phyloP scores from a whole-genome alignment of 2,329 filamentous ascomycete species.

The Claviceps sp. region DNA sequence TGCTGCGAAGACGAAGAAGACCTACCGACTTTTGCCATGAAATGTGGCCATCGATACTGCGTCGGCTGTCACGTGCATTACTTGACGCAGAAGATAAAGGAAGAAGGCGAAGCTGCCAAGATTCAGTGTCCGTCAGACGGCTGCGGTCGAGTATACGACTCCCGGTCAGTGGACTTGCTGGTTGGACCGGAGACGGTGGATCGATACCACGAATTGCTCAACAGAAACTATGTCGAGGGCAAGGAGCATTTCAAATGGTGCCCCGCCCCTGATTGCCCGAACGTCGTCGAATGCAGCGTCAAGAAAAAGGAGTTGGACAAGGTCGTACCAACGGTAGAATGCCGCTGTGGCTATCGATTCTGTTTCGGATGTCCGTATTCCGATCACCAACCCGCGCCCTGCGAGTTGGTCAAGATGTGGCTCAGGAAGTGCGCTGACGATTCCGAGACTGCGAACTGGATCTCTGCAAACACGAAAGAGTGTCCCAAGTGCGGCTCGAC shows the following conservation, averaged over 20 bases:
- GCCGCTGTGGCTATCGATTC: constrained; percentile 72
- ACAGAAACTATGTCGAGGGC: constrained; percentile 91
- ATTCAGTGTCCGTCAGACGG: constrained; percentile 86
- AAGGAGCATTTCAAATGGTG: constrained; percentile 96
- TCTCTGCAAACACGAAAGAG: constrained; percentile 96
- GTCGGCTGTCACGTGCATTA: constrained; percentile 88
- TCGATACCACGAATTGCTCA: constrained; percentile 75
- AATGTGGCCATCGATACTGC: constrained; percentile 88
- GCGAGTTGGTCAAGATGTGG: constrained; percentile 84
- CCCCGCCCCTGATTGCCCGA: constrained; percentile 91
- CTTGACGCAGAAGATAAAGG: constrained; percentile 79
- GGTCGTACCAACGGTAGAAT: constrained; percentile 82
- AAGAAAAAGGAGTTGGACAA: constrained; percentile 77
- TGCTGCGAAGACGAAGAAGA: constrained; percentile 80
- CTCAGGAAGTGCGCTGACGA: constrained; percentile 97
- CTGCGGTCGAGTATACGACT: constrained; percentile 84
- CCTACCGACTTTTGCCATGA: constrained; percentile 80
- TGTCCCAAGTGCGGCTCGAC: constrained; percentile 93
- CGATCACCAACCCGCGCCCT: constrained; percentile 90
- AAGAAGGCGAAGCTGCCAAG: constrained; percentile 86
- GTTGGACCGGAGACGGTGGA: constrained; percentile 41
- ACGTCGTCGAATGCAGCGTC: constrained; percentile 76
- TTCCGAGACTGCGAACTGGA: constrained; percentile 98
- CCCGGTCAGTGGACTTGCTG: constrained; percentile 71
- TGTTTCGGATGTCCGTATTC: constrained; percentile 87